Conservation (phyloP, 176 grass and related monocot genomes). For the Aegilops tauschii region DNA sequence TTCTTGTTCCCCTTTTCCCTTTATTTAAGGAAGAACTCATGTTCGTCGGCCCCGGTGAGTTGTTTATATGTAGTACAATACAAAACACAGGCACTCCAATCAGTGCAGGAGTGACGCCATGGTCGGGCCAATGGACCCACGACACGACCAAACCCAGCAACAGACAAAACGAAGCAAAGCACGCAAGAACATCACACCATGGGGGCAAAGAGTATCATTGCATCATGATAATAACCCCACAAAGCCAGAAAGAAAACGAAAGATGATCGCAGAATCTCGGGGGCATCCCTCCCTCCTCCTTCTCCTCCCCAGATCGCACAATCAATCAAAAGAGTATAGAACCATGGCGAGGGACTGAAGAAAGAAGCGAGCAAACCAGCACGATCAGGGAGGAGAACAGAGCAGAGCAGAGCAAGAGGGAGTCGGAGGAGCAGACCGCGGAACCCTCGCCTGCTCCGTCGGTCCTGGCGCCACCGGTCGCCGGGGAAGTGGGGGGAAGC, state of each 20-base stretch:
- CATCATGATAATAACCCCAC: constrained; percentile 9
- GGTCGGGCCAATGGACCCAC: constrained; percentile 9
- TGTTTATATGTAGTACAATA: not conserved
- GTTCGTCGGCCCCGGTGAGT: not conserved
- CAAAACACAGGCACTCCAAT: not conserved
- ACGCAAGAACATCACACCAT: not conserved
- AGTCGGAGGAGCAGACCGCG: not conserved
- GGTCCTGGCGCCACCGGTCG: not conserved
- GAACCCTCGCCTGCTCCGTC: not conserved
- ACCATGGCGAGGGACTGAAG: not conserved
- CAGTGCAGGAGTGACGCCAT: constrained; percentile 13
- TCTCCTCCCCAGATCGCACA: not conserved
- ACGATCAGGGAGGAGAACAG: not conserved
- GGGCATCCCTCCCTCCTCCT: not conserved
- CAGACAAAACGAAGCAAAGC: not conserved
- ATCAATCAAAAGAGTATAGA: constrained; percentile 6
- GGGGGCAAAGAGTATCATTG: not conserved
- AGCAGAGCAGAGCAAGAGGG: not conserved
- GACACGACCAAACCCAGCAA: constrained; percentile 12
- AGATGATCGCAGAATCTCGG: too few species aligned
- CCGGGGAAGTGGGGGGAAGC: not conserved
- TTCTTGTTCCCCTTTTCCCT: not conserved
- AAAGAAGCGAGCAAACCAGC: not conserved
- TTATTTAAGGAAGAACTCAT: not conserved
- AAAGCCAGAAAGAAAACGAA: not conserved